A percentile compares a stretch with the other conserved stretches of the same genome.
Evolutionary conservation across 306 rosid species (phyloP).

Genomic region (Lablab purpureus): DNA sequence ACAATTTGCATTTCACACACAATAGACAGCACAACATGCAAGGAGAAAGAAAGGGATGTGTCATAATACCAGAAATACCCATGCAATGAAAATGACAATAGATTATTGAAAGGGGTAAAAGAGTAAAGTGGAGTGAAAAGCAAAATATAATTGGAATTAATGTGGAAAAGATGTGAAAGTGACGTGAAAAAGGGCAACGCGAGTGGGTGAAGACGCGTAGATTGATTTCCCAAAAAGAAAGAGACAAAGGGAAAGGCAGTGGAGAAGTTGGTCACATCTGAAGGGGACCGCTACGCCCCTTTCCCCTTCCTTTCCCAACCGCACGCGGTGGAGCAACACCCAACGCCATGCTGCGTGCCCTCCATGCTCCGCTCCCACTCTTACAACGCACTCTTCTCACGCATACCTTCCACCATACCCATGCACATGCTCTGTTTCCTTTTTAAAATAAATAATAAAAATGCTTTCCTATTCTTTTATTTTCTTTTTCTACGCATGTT

Average conservation of each 20-base stretch:
- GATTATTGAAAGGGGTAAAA: not conserved
- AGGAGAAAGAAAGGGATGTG: too few relatives aligned
- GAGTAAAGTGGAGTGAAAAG: not conserved
- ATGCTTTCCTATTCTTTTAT: too few relatives aligned
- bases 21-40: not conserved
- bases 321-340: not conserved
- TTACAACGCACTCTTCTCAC: not conserved
- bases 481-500: too few relatives aligned
- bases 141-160: not conserved
- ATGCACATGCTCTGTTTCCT: not conserved
- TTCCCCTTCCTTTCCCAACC: slow-evolving; percentile 37
- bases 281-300: slow-evolving; percentile 54
- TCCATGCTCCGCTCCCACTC: slow-evolving; percentile 1
- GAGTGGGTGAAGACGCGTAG: slow-evolving; percentile 19
- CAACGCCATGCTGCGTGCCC: not conserved
- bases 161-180: not conserved
- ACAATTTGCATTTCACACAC: not conserved
- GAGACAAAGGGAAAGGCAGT: slow-evolving; percentile 46
- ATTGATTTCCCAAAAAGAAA: slow-evolving; percentile 18
- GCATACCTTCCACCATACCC: not conserved
- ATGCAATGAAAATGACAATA: not conserved
- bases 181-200: not conserved
- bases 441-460: too few relatives aligned
- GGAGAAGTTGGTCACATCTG: slow-evolving; percentile 70
- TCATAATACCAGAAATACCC: not conserved